Percentiles rank a stretch among this genome's conserved stretches.
Evolutionary conservation across 2,329 filamentous ascomycete genomes (phyloP).

Genomic region (Diaporthe ampelina): DNA sequence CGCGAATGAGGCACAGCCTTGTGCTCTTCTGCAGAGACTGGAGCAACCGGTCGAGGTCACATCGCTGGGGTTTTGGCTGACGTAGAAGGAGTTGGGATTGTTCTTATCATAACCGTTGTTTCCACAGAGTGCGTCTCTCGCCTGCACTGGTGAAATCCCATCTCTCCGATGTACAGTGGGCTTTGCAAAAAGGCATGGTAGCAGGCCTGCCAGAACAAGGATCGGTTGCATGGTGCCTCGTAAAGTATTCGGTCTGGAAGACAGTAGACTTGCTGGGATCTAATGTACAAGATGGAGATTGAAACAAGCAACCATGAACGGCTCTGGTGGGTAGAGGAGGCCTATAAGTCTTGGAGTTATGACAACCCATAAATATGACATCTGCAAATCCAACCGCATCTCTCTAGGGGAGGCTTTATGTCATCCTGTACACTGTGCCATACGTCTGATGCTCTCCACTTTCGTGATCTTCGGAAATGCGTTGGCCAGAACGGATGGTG

Average conservation of each 20-base stretch:
- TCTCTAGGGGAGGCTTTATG: no score
- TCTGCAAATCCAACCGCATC: no score
- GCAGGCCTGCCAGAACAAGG: background rate
- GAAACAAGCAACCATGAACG: background rate
- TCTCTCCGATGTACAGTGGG: background rate
- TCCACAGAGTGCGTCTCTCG: slow-evolving; percentile 1
- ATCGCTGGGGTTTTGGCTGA: background rate
- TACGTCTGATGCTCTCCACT: no score
- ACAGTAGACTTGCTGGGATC: background rate
- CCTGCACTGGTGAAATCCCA: background rate
- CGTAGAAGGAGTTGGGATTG: background rate
- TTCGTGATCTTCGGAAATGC: no score
- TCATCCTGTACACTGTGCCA: no score
- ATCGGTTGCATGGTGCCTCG: background rate
- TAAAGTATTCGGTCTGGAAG: no score
- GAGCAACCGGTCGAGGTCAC: background rate
- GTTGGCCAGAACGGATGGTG: no score
- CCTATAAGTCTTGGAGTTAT: no score
- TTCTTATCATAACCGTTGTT: background rate
- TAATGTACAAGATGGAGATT: background rate
- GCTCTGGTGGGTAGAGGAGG: background rate
- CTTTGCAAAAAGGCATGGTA: background rate
- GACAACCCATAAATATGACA: no score
- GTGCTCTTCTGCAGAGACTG: background rate
- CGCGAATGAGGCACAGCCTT: slow-evolving; percentile 10